A percentile compares a stretch with the other conserved stretches of the same genome.
Conservation (phyloP, 139 green algal genomes). For the Chlamydomonas urium region DNA sequence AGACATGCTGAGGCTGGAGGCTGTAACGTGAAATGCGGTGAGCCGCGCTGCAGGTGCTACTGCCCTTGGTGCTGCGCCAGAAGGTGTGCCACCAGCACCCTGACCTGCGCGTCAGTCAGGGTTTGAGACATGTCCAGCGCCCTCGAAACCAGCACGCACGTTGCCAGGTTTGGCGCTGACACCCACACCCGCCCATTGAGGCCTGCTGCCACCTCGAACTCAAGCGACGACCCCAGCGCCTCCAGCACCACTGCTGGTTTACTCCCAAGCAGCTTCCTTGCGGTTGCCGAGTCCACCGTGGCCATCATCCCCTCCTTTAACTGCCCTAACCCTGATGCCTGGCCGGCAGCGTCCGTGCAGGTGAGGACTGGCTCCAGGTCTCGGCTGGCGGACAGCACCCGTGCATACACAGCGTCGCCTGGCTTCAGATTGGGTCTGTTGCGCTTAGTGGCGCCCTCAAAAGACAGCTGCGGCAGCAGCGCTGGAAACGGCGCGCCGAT, state of each 20-base stretch:
- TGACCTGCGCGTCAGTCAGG: slow-evolving; percentile 18
- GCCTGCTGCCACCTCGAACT: slow-evolving; percentile 77
- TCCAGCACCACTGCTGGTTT: slow-evolving; percentile 45
- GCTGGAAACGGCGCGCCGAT: slow-evolving; percentile 61
- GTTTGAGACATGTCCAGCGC: slow-evolving; percentile 24
- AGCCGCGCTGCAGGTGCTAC: no score
- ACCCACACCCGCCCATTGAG: slow-evolving; percentile 78
- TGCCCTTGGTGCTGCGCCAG: no score
- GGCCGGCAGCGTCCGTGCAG: slow-evolving; percentile 62
- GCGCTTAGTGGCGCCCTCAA: slow-evolving; percentile 75
- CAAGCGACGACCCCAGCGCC: slow-evolving; percentile 45
- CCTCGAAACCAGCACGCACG: slow-evolving; percentile 42
- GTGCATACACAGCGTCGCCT: slow-evolving; percentile 74
- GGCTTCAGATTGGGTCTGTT: slow-evolving; percentile 70
- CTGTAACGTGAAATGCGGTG: no score
- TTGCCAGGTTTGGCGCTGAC: slow-evolving; percentile 18
- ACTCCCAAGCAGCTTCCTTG: slow-evolving; percentile 43
- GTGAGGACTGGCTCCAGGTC: slow-evolving; percentile 67
- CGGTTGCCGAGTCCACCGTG: slow-evolving; percentile 23
- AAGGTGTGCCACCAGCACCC: slow-evolving; percentile 21
- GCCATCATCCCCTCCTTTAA: slow-evolving; percentile 61
- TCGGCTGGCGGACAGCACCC: slow-evolving; percentile 54
- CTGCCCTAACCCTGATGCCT: slow-evolving; percentile 58
- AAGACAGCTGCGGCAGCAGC: slow-evolving; percentile 70
- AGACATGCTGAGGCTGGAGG: no score